These are phyloP conservation scores for Chaetoscypha palmicola DNA, from an alignment of 2,329 filamentous ascomycete species.

Conservation along the genomic window DNA sequence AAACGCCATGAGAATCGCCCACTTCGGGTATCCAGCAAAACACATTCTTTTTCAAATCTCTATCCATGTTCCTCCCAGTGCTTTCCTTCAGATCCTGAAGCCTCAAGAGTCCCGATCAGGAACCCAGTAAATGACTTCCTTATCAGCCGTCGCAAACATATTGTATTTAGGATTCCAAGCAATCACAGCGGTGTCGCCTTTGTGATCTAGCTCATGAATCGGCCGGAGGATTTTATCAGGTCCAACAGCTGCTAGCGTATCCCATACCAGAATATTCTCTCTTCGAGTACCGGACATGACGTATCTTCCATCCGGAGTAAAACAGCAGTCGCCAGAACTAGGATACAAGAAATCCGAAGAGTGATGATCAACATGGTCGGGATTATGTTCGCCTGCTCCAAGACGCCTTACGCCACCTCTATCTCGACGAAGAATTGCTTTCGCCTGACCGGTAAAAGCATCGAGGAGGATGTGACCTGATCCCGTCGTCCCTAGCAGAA, in stretches of 20 bases:
- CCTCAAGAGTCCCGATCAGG: constrained; percentile 48
- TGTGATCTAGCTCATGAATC: constrained; percentile 56
- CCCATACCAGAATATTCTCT: constrained; percentile 79
- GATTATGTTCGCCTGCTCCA: constrained; percentile 44
- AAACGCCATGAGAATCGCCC: background rate
- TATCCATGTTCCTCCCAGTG: too few species aligned
- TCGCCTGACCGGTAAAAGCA: constrained; percentile 76
- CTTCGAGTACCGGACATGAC: constrained; percentile 69
- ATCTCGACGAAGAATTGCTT: constrained; percentile 61
- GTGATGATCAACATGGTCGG: constrained; percentile 22
- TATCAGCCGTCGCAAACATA: constrained; percentile 83
- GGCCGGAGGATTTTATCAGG: constrained; percentile 56
- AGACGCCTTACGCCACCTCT: constrained; percentile 46
- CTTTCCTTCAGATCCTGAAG: background rate
- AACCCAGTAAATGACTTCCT: constrained; percentile 73
- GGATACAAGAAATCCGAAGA: constrained; percentile 36
- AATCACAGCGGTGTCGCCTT: constrained; percentile 64
- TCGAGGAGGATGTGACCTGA: constrained; percentile 88
- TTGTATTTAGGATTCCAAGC: constrained; percentile 90
- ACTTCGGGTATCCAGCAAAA: background rate
- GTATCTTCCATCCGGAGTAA: constrained; percentile 83
- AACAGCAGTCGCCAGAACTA: constrained; percentile 73
- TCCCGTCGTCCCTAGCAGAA: constrained; percentile 78
- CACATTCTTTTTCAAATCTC: background rate
- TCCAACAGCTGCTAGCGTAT: constrained; percentile 52